These are phyloP conservation scores for Penicillium paneum DNA, from an alignment of 2,329 filamentous ascomycete genomes.

Conservation along the genomic window DNA sequence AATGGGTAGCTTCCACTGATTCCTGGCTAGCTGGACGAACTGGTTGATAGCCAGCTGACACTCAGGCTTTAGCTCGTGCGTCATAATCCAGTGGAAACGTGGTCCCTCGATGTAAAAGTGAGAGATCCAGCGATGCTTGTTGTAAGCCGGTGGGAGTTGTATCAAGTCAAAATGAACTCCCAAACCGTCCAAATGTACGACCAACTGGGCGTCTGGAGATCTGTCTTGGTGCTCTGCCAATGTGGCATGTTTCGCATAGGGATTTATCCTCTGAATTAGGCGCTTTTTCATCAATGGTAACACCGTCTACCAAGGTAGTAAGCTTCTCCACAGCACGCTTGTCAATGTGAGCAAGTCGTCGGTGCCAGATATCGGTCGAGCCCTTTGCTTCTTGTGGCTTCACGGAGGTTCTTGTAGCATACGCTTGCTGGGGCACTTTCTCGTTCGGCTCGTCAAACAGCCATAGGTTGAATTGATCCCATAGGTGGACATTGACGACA, in stretches of 20 bases:
- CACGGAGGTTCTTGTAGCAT: no score
- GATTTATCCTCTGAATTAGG: no score
- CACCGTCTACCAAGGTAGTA: no score
- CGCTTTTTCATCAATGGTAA: no score
- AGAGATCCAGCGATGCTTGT: not conserved
- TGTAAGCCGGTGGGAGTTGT: not conserved
- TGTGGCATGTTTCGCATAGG: not conserved
- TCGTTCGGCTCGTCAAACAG: no score
- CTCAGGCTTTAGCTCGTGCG: not conserved
- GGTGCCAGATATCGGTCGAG: no score
- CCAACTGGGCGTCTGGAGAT: not conserved
- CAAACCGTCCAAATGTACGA: not conserved
- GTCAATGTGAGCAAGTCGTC: no score
- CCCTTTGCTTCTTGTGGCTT: no score
- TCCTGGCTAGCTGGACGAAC: not conserved
- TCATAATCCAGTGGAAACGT: not conserved
- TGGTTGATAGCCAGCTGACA: not conserved
- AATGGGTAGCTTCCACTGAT: not conserved
- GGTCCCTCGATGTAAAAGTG: slow-evolving; percentile 6
- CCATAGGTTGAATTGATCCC: no score
- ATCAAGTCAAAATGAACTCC: not conserved
- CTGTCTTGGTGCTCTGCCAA: not conserved
- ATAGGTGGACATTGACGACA: no score
- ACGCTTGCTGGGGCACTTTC: no score
- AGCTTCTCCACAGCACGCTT: no score